These are phyloP conservation scores for Irpex sp. DNA, from an alignment of 1,284 basidiomycete species.

Conservation along the genomic window DNA sequence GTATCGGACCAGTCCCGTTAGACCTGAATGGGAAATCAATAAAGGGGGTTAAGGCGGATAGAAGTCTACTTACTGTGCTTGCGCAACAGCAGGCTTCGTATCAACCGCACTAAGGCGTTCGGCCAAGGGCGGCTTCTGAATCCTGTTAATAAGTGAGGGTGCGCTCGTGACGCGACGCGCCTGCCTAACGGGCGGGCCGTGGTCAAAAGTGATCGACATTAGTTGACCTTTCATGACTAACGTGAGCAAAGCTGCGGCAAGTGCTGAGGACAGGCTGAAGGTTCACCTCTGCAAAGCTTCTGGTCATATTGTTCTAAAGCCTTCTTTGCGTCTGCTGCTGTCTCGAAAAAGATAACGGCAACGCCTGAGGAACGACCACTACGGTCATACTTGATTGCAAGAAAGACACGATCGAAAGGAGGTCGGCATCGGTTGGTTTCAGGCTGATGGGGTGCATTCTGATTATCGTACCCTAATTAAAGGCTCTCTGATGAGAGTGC, in stretches of 20 bases:
- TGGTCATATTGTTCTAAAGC: constrained; percentile 90
- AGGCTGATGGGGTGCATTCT: constrained; percentile 57
- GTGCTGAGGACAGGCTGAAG: background rate
- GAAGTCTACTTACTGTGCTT: constrained; percentile 24
- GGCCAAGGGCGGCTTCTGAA: constrained; percentile 60
- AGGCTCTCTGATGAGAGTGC: constrained; percentile 89
- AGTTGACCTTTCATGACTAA: constrained; percentile 64
- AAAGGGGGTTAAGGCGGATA: background rate
- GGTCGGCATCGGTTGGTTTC: constrained; percentile 38
- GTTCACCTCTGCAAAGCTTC: constrained; percentile 83
- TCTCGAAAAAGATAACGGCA: constrained; percentile 83
- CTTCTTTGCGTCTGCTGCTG: constrained; percentile 71
- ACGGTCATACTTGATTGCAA: constrained; percentile 80
- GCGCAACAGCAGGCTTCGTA: constrained; percentile 20
- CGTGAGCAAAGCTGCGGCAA: background rate
- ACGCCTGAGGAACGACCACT: constrained; percentile 90
- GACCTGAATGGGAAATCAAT: background rate
- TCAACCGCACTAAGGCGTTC: constrained; percentile 54
- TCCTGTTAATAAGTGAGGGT: constrained; percentile 59
- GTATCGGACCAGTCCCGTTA: constrained; percentile 34
- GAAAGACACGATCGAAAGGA: constrained; percentile 38
- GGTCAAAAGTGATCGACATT: constrained; percentile 71
- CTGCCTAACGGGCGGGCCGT: constrained; percentile 33
- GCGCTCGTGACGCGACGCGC: constrained; percentile 42
- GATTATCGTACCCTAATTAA: constrained; percentile 86